Evolutionary conservation across 2,329 filamentous ascomycete genomes (phyloP).

Genomic region (Aspergillus fructus): DNA sequence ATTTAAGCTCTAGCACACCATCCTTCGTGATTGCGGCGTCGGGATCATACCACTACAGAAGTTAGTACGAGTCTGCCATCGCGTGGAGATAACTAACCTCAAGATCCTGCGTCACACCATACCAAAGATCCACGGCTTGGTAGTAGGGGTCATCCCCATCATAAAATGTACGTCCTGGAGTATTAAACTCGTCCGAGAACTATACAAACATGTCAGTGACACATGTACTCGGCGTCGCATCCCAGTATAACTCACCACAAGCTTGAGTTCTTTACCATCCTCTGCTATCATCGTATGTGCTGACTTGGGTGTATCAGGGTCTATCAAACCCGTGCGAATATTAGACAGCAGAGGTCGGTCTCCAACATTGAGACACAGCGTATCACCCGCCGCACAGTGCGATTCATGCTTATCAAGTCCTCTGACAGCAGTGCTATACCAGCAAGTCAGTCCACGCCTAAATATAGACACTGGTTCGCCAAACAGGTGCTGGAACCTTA

Average conservation of each 20-base stretch:
- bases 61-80: too few species aligned
- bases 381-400: constrained; percentile 38
- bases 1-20: constrained; percentile 63
- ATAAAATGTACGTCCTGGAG: constrained; percentile 67
- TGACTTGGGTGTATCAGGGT: constrained; percentile 64
- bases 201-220: constrained; percentile 33
- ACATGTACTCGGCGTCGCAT: background rate
- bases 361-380: constrained; percentile 52
- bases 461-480: background rate
- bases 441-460: constrained; percentile 9
- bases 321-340: constrained; percentile 60
- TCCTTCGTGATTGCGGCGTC: constrained; percentile 63
- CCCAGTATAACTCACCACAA: constrained; percentile 52
- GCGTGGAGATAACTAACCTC: constrained; percentile 48
- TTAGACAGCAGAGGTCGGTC: constrained; percentile 58
- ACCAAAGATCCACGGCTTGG: constrained; percentile 68
- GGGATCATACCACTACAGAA: constrained; percentile 65
- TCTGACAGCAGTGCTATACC: constrained; percentile 58
- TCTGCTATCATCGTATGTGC: constrained; percentile 56
- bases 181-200: constrained; percentile 73
- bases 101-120: constrained; percentile 68
- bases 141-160: constrained; percentile 69
- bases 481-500: constrained; percentile 43
- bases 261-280: constrained; percentile 61
- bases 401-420: constrained; percentile 35